Base-by-base conservation (phyloP, 1,284 basidiomycete species). In the Porphyrellus sp. region DNA sequence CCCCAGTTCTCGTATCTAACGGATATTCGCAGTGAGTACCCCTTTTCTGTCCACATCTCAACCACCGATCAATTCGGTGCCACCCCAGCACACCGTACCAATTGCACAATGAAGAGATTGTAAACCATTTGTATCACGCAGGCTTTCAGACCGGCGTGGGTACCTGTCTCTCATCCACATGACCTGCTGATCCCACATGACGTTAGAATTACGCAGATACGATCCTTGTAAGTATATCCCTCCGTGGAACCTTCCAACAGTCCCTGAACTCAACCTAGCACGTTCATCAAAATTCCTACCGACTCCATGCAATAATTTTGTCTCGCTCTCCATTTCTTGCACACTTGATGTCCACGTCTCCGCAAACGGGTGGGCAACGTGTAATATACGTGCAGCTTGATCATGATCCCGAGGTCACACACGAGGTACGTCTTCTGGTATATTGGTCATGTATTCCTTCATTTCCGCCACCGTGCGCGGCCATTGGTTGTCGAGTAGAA, bases 291-390 rank as follows among this genome's bases (percentile, higher is more conserved):
- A 82, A 81, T 69, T 75, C 78, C 54, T 90, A 89, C 69, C 81
- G 82, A 55, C 78, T 90, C 47, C 88, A 91, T 70, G 81, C 85
- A 60, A 86, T 94, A 69, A 86, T 93, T 61, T 77, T 94, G 54
- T 89, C 90, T 52, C 85, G 88, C 51, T 92, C 89, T 33, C 91
- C 92, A 40, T 91, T 83, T 71, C 80, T 93, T 62, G 87, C 85
- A 38, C 90, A 91, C 67, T 75, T 92, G 60, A 89, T 94, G 83
- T 84, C 85, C 58, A 83, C 88, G 59, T 79, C 87, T 54, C 78
- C 83, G 55, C 79, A 77, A 70, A 53, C 81, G 65, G 77, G 76
- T 57, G 81, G 79, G 20, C 81, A 85, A 63, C 78, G 82, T 56
- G 74, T 78, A 55, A 81, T 93, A 59, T 86, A 85, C 66, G 81